Conservation (phyloP, 768 basidiomycete genomes). For the Dacryopinax primogenitus region DNA sequence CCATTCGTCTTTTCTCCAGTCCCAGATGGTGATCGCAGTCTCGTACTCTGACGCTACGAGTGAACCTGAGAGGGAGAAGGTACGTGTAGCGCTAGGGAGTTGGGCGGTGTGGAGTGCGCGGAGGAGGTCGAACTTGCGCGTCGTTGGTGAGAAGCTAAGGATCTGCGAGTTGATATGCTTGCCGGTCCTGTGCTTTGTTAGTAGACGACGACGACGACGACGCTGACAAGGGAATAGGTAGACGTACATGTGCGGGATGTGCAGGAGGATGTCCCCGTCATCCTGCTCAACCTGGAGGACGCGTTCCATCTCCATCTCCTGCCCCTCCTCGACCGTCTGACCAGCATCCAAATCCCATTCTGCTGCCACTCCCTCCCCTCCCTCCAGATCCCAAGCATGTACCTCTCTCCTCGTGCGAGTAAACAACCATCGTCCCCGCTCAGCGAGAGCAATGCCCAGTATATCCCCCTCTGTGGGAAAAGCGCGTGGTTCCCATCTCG, state of each 20-base stretch:
- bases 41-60: not conserved
- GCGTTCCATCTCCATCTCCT: not conserved
- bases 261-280: not conserved
- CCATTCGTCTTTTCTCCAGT: not conserved
- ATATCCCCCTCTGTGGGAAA: no score
- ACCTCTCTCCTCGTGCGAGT: not conserved
- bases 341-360: not conserved
- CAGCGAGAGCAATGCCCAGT: not conserved
- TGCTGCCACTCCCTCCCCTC: not conserved
- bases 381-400: not conserved
- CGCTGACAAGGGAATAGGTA: not conserved
- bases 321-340: not conserved
- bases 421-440: not conserved
- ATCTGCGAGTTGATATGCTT: not conserved
- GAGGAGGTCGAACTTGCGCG: not conserved
- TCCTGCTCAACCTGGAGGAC: not conserved
- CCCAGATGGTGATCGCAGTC: not conserved
- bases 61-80: not conserved
- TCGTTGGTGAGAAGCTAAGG: not conserved
- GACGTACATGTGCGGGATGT: not conserved
- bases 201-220: not conserved
- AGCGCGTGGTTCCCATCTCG: no score
- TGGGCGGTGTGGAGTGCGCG: not conserved
- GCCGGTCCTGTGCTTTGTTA: not conserved
- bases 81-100: not conserved